Evolutionary conservation across 2,329 filamentous ascomycete species (phyloP).

Genomic region (Stachybotrys chartarum): DNA sequence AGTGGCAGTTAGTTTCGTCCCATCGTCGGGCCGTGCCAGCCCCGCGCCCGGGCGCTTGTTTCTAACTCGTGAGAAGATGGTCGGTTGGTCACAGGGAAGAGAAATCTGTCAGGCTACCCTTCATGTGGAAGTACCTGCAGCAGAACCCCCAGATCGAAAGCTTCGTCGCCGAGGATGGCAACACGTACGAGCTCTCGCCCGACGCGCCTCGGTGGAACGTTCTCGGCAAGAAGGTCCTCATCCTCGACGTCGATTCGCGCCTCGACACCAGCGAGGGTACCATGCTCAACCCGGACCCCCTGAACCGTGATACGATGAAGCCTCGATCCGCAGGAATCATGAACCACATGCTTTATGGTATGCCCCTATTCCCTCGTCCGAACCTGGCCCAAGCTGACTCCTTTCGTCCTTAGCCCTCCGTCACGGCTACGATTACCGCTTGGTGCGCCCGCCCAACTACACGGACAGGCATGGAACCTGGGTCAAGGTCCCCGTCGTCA

Average conservation of each 20-base stretch:
- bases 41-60: too few species aligned
- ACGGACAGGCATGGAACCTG: slow-evolving; percentile 28
- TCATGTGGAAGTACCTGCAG: neutral
- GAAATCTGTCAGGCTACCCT: neutral
- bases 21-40: too few species aligned
- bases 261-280: neutral
- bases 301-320: neutral
- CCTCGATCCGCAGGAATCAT: neutral
- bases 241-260: neutral
- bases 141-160: neutral
- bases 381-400: neutral
- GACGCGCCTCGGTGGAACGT: neutral
- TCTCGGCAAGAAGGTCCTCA: neutral
- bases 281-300: neutral
- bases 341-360: slow-evolving; percentile 1
- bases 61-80: neutral
- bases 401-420: slow-evolving; percentile 19
- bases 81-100: neutral
- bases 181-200: neutral
- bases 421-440: slow-evolving; percentile 34
- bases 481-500: slow-evolving; percentile 29
- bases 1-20: neutral
- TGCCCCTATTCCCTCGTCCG: neutral
- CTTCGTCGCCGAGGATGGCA: neutral
- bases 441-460: slow-evolving; percentile 22